These are phyloP conservation scores for Ceratocystis colombiana DNA, from an alignment of 2,329 filamentous ascomycete genomes.

Conservation along the genomic window DNA sequence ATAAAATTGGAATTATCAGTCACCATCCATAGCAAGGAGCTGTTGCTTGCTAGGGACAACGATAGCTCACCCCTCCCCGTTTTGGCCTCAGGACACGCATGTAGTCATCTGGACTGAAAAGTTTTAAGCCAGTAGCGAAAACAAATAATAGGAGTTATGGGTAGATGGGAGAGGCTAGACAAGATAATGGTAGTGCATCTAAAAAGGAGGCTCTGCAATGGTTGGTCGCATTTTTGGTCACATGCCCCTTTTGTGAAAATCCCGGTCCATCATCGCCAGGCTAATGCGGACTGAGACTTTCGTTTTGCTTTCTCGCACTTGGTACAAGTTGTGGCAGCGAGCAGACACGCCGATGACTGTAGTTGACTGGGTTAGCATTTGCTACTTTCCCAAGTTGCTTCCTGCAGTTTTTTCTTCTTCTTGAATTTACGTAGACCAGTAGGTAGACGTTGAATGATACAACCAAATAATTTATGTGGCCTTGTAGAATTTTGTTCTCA, in stretches of 20 bases:
- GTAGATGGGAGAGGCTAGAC: neutral
- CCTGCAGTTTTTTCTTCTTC: too few relatives aligned
- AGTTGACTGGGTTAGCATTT: too few relatives aligned
- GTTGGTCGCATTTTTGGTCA: neutral
- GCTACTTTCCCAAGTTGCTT: too few relatives aligned
- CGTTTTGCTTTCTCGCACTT: neutral
- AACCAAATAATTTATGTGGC: neutral
- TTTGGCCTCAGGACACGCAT: conserved; percentile 13
- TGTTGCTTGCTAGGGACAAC: neutral
- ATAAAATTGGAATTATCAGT: neutral
- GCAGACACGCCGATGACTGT: too few relatives aligned
- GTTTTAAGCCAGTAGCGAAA: neutral
- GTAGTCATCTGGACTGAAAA: neutral
- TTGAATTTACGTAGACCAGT: too few relatives aligned
- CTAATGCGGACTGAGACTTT: neutral
- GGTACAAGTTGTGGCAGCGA: neutral
- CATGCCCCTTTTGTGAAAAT: neutral
- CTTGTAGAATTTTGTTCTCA: neutral
- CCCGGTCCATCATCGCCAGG: neutral
- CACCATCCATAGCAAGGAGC: neutral
- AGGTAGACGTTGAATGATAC: too few relatives aligned
- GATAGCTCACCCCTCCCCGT: neutral
- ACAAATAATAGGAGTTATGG: neutral
- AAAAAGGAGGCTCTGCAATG: neutral
- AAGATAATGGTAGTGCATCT: neutral